phyloP scores from a whole-genome alignment of 2,329 filamentous ascomycete genomes.

The Apiospora sp. region DNA sequence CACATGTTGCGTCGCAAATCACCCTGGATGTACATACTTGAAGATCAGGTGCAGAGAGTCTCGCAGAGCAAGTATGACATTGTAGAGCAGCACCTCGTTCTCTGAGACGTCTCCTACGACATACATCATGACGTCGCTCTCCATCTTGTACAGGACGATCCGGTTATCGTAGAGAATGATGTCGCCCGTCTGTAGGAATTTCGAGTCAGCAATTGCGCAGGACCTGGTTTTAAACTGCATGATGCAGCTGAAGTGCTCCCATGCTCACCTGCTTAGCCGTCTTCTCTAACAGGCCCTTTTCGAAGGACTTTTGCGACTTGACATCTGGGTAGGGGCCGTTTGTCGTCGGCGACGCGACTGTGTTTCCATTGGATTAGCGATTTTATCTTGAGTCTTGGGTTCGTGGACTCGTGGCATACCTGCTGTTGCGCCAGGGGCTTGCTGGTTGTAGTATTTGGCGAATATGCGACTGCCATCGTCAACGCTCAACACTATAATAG shows the following conservation, averaged over 20 bases:
- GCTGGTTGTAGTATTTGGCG: slow-evolving; percentile 72
- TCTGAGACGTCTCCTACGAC: slow-evolving; percentile 91
- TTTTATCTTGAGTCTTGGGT: slow-evolving; percentile 33
- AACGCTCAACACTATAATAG: slow-evolving; percentile 79
- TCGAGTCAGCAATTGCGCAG: slow-evolving; percentile 19
- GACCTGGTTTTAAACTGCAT: neutral
- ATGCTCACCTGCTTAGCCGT: slow-evolving; percentile 78
- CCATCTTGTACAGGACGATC: slow-evolving; percentile 96
- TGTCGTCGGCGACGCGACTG: slow-evolving; percentile 56
- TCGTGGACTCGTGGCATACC: slow-evolving; percentile 32
- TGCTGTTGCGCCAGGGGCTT: slow-evolving; percentile 42
- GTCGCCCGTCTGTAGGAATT: slow-evolving; percentile 60
- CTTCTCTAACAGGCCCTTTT: slow-evolving; percentile 95
- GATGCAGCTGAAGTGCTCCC: neutral
- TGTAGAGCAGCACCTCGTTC: slow-evolving; percentile 97
- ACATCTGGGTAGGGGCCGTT: slow-evolving; percentile 83
- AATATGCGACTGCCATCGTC: slow-evolving; percentile 93
- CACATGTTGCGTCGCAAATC: neutral
- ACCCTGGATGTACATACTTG: neutral
- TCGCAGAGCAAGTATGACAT: slow-evolving; percentile 87
- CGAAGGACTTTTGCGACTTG: slow-evolving; percentile 95
- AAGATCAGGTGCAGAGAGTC: slow-evolving; percentile 80
- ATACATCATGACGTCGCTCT: slow-evolving; percentile 96
- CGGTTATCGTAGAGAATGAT: slow-evolving; percentile 98
- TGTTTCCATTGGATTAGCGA: slow-evolving; percentile 30